Percentiles rank a stretch among this genome's conserved stretches.
phyloP scores from a whole-genome alignment of 73 alveolate species.

The Symbiodinium pilosum region DNA sequence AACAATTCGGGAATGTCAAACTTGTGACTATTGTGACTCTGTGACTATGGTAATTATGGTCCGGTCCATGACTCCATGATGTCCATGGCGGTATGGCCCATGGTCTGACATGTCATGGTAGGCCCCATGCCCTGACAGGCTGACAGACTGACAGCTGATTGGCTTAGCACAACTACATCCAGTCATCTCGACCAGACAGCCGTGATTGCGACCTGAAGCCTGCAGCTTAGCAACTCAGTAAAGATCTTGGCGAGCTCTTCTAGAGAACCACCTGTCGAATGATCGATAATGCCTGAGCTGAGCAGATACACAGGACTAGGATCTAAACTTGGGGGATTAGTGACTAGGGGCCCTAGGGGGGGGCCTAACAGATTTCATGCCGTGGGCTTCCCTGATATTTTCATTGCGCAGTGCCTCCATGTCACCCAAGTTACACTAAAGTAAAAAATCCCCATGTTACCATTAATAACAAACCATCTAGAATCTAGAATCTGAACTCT shows the following conservation, averaged over 20 bases:
- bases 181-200: background rate
- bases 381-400: background rate
- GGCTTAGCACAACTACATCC: too few species aligned
- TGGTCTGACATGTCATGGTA: too few species aligned
- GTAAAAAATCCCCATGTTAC: background rate
- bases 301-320: background rate
- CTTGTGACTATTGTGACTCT: too few species aligned
- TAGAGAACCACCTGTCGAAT: background rate
- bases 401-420: background rate
- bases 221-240: background rate
- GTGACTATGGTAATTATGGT: too few species aligned
- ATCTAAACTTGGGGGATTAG: background rate
- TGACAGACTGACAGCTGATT: too few species aligned
- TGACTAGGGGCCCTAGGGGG: background rate
- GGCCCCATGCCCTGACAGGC: too few species aligned
- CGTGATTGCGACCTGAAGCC: background rate
- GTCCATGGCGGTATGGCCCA: too few species aligned
- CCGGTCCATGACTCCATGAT: too few species aligned
- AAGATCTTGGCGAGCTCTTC: background rate
- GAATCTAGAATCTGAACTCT: background rate
- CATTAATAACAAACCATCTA: background rate
- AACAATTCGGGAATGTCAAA: too few species aligned
- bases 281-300: background rate
- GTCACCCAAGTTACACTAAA: background rate
- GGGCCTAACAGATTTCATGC: background rate